Percentiles rank a stretch among this genome's conserved stretches.
Evolutionary conservation across 176 grass and related monocot species (phyloP).

Genomic region (Triticum timopheevii): DNA sequence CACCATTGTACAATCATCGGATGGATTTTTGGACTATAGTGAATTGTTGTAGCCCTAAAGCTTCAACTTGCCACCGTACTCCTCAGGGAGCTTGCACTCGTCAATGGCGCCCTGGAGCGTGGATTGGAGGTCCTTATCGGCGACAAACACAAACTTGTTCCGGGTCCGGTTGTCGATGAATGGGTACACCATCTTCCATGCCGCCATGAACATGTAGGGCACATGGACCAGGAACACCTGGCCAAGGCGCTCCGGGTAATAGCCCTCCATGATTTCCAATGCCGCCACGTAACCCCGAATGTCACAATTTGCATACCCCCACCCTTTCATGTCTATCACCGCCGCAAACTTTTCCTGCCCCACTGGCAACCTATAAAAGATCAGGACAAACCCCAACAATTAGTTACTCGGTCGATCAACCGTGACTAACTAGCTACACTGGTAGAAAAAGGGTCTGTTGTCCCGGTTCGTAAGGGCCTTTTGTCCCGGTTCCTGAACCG

Average conservation of each 20-base stretch:
- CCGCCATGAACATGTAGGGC: slow-evolving; percentile 7
- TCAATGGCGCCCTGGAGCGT: background rate
- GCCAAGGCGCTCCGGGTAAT: background rate
- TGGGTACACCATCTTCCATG: background rate
- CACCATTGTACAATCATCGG: background rate
- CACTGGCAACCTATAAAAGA: no score
- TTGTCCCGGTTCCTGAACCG: no score
- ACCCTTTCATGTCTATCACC: no score
- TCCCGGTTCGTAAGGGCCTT: no score
- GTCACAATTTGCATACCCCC: background rate
- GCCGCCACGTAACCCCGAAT: background rate
- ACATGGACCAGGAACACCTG: background rate
- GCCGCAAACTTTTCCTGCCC: no score
- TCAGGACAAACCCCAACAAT: no score
- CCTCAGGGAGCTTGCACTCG: background rate
- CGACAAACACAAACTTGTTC: background rate
- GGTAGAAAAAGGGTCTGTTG: no score
- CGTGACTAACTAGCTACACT: no score
- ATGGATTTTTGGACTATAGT: background rate
- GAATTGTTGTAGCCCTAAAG: background rate
- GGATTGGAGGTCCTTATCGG: background rate
- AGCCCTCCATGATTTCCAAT: background rate
- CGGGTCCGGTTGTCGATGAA: background rate
- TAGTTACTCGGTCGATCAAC: no score
- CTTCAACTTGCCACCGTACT: background rate